These are phyloP conservation scores for Trichoderma breve DNA, from an alignment of 2,329 filamentous ascomycete genomes.

Conservation along the genomic window DNA sequence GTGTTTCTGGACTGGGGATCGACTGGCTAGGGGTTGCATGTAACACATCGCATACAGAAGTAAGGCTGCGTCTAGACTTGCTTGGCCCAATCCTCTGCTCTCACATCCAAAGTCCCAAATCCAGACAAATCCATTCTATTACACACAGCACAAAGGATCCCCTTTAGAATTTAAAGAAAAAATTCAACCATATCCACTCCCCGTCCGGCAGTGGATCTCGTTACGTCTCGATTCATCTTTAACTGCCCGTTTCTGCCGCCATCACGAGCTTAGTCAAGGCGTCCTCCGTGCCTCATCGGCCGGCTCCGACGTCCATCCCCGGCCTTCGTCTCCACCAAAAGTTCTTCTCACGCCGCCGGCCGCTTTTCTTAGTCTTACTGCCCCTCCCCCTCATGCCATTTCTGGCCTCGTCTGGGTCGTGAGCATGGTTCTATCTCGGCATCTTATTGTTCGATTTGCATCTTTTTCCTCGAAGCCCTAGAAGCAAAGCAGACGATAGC, in stretches of 20 bases:
- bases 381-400: constrained; percentile 15
- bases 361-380: not conserved
- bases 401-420: not conserved
- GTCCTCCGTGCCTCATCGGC: constrained; percentile 13
- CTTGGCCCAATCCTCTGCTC: not conserved
- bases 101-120: not conserved
- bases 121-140: not conserved
- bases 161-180: too few species aligned
- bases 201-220: not conserved
- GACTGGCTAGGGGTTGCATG: not conserved
- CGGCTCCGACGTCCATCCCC: constrained; percentile 14
- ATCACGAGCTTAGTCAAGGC: not conserved
- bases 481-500: not conserved
- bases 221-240: not conserved
- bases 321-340: not conserved
- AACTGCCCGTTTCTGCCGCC: not conserved
- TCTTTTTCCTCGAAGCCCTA: not conserved
- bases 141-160: not conserved
- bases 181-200: not conserved
- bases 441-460: not conserved
- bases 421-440: not conserved
- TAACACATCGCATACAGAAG: not conserved
- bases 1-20: not conserved
- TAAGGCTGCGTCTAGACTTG: not conserved
- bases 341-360: not conserved